A percentile compares a stretch with the other conserved stretches of the same genome.
Evolutionary conservation across 306 rosid genomes (phyloP).

Genomic region (Cicer yamashitae): DNA sequence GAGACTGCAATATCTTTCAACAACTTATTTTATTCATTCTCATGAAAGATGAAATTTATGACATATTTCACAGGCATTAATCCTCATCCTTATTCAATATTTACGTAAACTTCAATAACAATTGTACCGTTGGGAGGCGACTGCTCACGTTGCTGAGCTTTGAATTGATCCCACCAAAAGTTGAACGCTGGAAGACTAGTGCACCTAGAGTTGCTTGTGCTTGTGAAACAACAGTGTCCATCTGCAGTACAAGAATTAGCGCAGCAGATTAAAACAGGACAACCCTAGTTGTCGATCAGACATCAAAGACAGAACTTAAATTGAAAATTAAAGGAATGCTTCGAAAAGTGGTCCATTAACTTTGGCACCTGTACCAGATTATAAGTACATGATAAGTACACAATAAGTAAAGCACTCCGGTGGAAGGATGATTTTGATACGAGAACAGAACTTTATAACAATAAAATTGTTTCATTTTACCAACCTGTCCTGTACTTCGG

Average conservation of each 20-base stretch:
- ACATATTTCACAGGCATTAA: constrained; percentile 8
- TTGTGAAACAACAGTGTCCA: constrained; percentile 92
- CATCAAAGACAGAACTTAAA: neutral
- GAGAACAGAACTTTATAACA: constrained; percentile 19
- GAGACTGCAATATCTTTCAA: constrained; percentile 12
- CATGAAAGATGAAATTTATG: neutral
- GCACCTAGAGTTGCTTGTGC: constrained; percentile 95
- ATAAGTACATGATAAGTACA: neutral
- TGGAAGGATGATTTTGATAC: neutral
- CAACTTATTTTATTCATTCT: constrained; percentile 1
- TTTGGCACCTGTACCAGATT: neutral
- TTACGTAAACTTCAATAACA: constrained; percentile 17
- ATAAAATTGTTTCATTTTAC: constrained; percentile 33
- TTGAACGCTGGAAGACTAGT: constrained; percentile 90
- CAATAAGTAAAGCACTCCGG: neutral
- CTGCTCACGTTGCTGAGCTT: constrained; percentile 96
- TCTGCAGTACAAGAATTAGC: constrained; percentile 51
- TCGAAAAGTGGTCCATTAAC: neutral
- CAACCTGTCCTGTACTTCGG: constrained; percentile 94
- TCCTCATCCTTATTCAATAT: constrained; percentile 7
- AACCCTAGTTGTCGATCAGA: neutral
- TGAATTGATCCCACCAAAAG: constrained; percentile 90
- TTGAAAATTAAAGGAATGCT: neutral
- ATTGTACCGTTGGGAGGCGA: constrained; percentile 90
- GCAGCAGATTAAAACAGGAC: constrained; percentile 34